Percentiles rank a stretch among this genome's conserved stretches.
Conservation (phyloP, 2,329 filamentous ascomycete genomes). For the Colletotrichum sp. region DNA sequence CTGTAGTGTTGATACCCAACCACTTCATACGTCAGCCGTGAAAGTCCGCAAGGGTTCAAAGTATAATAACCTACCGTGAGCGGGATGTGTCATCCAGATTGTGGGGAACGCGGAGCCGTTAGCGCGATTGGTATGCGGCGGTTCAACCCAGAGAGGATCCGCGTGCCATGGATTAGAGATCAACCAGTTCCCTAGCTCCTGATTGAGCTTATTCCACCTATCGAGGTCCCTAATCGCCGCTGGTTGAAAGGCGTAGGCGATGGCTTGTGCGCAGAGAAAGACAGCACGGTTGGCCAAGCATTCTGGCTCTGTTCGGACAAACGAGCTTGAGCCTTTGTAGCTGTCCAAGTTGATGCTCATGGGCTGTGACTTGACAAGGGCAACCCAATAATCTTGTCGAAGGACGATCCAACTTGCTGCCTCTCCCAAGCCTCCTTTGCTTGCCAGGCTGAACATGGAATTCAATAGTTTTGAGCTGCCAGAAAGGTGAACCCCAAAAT, state of each 20-base stretch:
- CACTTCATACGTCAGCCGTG: conserved; percentile 16
- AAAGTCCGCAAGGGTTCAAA: accelerated
- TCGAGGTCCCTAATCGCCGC: conserved; percentile 27
- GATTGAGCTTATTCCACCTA: conserved; percentile 24
- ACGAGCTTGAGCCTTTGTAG: conserved; percentile 31
- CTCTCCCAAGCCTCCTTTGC: conserved; percentile 40
- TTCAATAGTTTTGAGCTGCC: conserved; percentile 31
- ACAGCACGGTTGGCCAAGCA: conserved; percentile 31
- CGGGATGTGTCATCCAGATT: conserved; percentile 16
- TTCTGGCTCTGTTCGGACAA: conserved; percentile 27
- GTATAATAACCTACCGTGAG: not conserved
- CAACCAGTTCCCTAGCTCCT: conserved; percentile 28
- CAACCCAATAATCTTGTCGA: conserved; percentile 54
- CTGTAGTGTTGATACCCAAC: conserved; percentile 45
- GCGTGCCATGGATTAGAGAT: conserved; percentile 23
- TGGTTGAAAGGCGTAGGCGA: conserved; percentile 36
- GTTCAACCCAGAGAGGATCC: conserved; percentile 8
- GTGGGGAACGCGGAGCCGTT: conserved; percentile 16
- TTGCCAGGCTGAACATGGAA: conserved; percentile 29
- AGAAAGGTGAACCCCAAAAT: conserved; percentile 30
- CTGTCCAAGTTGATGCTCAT: conserved; percentile 39
- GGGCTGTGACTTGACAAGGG: conserved; percentile 42
- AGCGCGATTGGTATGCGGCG: not conserved
- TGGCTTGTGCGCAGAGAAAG: conserved; percentile 32
- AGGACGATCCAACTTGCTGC: conserved; percentile 52